These are phyloP conservation scores for Trichoderma sp. DNA, from an alignment of 2,329 filamentous ascomycete species.

Conservation along the genomic window DNA sequence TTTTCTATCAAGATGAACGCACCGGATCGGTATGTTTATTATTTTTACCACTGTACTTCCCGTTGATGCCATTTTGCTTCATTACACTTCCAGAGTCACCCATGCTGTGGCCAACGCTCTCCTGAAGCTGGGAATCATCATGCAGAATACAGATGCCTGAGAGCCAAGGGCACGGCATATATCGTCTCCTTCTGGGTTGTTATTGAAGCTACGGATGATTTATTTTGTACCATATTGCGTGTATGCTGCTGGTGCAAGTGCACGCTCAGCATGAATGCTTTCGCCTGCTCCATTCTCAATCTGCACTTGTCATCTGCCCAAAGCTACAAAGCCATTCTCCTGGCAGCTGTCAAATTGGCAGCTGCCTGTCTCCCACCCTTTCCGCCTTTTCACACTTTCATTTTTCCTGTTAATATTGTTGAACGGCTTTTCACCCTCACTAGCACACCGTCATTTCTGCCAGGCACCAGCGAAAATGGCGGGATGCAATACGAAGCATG, in stretches of 20 bases:
- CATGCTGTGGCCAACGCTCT: neutral
- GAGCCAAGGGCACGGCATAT: neutral
- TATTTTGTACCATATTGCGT: neutral
- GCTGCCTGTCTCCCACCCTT: neutral
- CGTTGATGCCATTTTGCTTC: neutral
- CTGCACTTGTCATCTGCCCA: neutral
- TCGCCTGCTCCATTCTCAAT: neutral
- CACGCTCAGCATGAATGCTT: neutral
- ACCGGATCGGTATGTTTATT: conserved; percentile 49
- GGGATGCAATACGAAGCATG: conserved; percentile 39
- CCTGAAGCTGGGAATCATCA: neutral
- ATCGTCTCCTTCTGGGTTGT: neutral
- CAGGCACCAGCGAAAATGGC: conserved; percentile 29
- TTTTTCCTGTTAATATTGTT: neutral
- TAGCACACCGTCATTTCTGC: neutral
- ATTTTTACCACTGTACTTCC: neutral
- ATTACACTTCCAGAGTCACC: neutral
- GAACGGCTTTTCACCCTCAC: neutral
- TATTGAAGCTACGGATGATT: neutral
- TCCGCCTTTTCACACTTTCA: neutral
- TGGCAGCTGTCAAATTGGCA: neutral
- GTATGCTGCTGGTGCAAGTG: conserved; percentile 1
- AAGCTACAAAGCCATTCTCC: neutral
- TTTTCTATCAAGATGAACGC: conserved; percentile 49
- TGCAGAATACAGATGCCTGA: neutral